Conservation (phyloP, 176 grass and related monocot genomes). For the Carex parvula region DNA sequence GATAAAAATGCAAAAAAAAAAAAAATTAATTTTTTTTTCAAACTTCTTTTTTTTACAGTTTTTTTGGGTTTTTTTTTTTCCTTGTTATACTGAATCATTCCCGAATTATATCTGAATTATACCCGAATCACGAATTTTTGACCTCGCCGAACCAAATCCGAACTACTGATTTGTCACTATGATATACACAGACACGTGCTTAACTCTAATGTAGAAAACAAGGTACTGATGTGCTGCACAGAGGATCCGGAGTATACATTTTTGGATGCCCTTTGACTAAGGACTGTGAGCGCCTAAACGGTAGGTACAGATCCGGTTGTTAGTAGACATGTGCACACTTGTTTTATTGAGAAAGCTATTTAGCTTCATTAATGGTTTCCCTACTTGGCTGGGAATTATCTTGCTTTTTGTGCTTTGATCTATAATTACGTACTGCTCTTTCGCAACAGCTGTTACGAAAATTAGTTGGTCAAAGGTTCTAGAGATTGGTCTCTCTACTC, state of each 20-base stretch:
- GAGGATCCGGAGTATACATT: neutral
- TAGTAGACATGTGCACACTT: neutral
- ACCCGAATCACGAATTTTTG: too few relatives aligned
- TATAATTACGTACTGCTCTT: neutral
- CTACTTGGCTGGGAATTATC: neutral
- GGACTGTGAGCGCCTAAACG: neutral
- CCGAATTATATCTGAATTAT: too few relatives aligned
- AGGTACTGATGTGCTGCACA: neutral
- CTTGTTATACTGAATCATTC: too few relatives aligned
- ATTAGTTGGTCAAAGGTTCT: neutral
- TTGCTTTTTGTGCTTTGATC: neutral
- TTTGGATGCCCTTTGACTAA: neutral
- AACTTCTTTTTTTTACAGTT: too few relatives aligned
- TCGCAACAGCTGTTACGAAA: neutral
- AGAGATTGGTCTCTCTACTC: neutral
- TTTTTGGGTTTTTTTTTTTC: too few relatives aligned
- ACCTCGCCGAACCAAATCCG: too few relatives aligned
- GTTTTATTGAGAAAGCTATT: neutral
- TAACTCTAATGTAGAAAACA: neutral
- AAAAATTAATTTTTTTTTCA: too few relatives aligned
- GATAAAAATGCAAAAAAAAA: too few relatives aligned
- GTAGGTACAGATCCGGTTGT: slow-evolving; percentile 3
- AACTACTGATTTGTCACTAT: too few relatives aligned
- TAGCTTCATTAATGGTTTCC: slow-evolving; percentile 14
- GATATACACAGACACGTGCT: neutral